Conservation (phyloP, 1,139 yeast species). For the Zygoascus sp. region DNA sequence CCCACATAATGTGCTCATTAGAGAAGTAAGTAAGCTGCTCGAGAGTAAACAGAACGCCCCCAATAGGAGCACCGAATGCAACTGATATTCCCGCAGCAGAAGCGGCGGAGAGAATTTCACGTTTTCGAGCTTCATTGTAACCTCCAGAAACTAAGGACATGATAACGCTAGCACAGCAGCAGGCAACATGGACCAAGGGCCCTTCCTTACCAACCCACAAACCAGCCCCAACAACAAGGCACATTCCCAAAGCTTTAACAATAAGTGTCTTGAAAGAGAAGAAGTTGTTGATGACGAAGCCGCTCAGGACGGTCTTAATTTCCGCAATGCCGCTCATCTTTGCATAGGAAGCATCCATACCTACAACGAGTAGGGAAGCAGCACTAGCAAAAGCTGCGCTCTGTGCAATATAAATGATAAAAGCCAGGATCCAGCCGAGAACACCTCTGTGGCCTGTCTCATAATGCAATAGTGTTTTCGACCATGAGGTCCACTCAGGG, state of each 20-base stretch:
- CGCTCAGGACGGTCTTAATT: slow-evolving; percentile 58
- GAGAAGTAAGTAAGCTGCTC: slow-evolving; percentile 67
- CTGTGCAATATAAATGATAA: slow-evolving; percentile 35
- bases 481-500: slow-evolving; percentile 44
- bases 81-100: slow-evolving; percentile 92
- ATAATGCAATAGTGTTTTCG: slow-evolving; percentile 27
- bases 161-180: slow-evolving; percentile 53
- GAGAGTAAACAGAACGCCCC: slow-evolving; percentile 83
- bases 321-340: slow-evolving; percentile 69
- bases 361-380: slow-evolving; percentile 36
- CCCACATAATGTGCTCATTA: slow-evolving; percentile 70
- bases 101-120: slow-evolving; percentile 75
- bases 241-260: slow-evolving; percentile 50
- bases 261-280: slow-evolving; percentile 47
- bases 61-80: slow-evolving; percentile 92
- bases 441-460: slow-evolving; percentile 22
- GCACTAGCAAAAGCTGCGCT: slow-evolving; percentile 34
- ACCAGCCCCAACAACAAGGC: slow-evolving; percentile 73
- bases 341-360: slow-evolving; percentile 43
- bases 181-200: slow-evolving; percentile 82
- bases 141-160: slow-evolving; percentile 35
- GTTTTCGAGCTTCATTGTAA: slow-evolving; percentile 32
- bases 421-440: slow-evolving; percentile 34
- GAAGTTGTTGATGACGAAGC: slow-evolving; percentile 48
- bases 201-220: slow-evolving; percentile 93